phyloP scores from a whole-genome alignment of 2,329 filamentous ascomycete genomes.

The Pyrenophora graminea region DNA sequence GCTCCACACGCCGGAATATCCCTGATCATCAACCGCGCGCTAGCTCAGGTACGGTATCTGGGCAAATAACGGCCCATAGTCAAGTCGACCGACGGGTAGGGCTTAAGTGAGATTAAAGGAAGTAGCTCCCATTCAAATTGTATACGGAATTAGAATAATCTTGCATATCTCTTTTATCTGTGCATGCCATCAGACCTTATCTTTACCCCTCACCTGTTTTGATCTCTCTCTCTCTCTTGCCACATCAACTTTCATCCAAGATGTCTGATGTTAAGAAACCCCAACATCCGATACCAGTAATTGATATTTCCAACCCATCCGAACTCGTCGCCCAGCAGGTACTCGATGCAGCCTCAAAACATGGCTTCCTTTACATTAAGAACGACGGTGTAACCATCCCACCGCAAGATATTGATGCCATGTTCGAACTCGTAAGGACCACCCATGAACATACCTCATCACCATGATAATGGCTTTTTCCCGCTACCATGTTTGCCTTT shows the following conservation, averaged over 20 bases:
- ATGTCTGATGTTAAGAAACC: constrained; percentile 20
- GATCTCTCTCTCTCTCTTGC: neutral
- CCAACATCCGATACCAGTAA: constrained; percentile 67
- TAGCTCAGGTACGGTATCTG: constrained; percentile 19
- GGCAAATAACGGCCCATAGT: neutral
- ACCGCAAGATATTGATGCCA: constrained; percentile 65
- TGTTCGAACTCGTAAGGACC: constrained; percentile 71
- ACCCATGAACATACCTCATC: neutral
- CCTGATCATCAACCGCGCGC: constrained; percentile 14
- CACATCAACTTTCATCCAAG: neutral
- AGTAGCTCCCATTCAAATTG: neutral
- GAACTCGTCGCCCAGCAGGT: constrained; percentile 67
- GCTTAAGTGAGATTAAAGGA: neutral
- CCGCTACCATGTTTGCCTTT: neutral
- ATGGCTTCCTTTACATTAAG: constrained; percentile 89
- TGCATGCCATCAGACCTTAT: neutral
- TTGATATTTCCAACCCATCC: constrained; percentile 72
- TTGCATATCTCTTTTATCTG: neutral
- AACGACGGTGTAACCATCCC: constrained; percentile 73
- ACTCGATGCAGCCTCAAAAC: constrained; percentile 76
- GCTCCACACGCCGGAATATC: constrained; percentile 14
- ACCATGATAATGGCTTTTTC: neutral
- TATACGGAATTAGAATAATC: too few species aligned
- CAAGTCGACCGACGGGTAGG: neutral
- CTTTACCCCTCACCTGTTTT: constrained; percentile 8